A percentile compares a stretch with the other conserved stretches of the same genome.
Conservation (phyloP, 2,329 filamentous ascomycete species). For the Neoscytalidium dimidiatum region DNA sequence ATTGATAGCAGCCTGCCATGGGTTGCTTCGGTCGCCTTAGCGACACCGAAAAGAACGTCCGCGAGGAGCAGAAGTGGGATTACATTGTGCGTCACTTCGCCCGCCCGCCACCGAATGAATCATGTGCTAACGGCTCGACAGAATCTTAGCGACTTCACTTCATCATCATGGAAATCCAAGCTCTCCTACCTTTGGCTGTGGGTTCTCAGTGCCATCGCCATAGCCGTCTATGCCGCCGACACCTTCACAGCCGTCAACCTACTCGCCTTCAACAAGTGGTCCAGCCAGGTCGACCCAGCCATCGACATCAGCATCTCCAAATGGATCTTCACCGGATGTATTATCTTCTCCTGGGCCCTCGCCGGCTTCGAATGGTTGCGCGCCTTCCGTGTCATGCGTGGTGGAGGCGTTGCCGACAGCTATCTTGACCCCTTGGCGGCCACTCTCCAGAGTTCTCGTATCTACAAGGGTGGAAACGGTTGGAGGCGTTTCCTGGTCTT, state of each 20-base stretch:
- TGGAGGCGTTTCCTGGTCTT: slow-evolving; percentile 93
- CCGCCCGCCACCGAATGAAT: neutral
- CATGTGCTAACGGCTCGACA: slow-evolving; percentile 29
- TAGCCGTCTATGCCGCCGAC: slow-evolving; percentile 86
- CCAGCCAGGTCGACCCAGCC: slow-evolving; percentile 75
- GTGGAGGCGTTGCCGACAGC: slow-evolving; percentile 84
- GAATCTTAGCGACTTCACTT: slow-evolving; percentile 75
- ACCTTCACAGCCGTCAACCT: slow-evolving; percentile 92
- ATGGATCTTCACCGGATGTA: slow-evolving; percentile 94
- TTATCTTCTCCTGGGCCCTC: slow-evolving; percentile 86
- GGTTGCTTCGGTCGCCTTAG: slow-evolving; percentile 22
- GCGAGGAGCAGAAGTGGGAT: slow-evolving; percentile 70
- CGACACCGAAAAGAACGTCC: slow-evolving; percentile 42
- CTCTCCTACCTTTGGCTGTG: slow-evolving; percentile 86
- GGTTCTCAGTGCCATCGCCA: slow-evolving; percentile 74
- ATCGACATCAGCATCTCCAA: slow-evolving; percentile 79
- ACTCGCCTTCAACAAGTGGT: slow-evolving; percentile 86
- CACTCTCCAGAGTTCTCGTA: slow-evolving; percentile 78
- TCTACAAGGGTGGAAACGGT: slow-evolving; percentile 69
- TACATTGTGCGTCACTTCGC: slow-evolving; percentile 69
- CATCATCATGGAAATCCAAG: slow-evolving; percentile 72
- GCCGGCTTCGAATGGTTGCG: slow-evolving; percentile 77
- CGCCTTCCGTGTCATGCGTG: slow-evolving; percentile 76
- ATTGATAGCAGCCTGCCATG: slow-evolving; percentile 10
- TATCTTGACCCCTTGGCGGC: slow-evolving; percentile 88